Evolutionary conservation across 768 basidiomycete species (phyloP).

Genomic region (Pleurotus salmoneostramineus): DNA sequence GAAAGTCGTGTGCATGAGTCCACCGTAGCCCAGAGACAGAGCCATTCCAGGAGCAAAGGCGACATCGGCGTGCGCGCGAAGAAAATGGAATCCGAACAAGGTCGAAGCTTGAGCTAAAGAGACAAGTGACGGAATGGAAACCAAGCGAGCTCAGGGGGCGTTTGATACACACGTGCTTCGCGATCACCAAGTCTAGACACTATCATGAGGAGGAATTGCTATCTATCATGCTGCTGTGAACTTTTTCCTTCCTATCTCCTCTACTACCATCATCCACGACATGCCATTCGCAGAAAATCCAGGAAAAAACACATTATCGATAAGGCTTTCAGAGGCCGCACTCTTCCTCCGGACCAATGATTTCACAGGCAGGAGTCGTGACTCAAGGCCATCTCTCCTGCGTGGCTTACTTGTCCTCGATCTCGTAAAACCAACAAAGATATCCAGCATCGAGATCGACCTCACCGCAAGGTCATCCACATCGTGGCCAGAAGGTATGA

Average conservation of each 20-base stretch:
- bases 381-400: conserved; percentile 46
- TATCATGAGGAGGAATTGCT: neutral
- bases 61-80: too few species aligned
- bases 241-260: neutral
- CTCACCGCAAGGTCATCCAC: conserved; percentile 69
- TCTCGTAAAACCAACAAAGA: conserved; percentile 71
- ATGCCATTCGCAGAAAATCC: conserved; percentile 11
- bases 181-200: neutral
- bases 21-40: too few species aligned
- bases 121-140: too few species aligned
- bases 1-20: too few species aligned
- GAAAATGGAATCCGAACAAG: too few species aligned
- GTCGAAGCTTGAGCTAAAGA: too few species aligned
- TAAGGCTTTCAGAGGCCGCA: conserved; percentile 70
- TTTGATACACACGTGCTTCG: neutral
- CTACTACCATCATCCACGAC: neutral
- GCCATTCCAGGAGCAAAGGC: too few species aligned
- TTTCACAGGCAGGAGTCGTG: conserved; percentile 29
- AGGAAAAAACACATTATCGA: conserved; percentile 42
- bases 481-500: conserved; percentile 84
- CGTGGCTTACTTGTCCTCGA: conserved; percentile 59
- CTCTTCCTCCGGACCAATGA: conserved; percentile 58
- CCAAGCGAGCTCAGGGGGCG: too few species aligned
- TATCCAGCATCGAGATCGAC: conserved; percentile 82
- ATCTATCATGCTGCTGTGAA: neutral